These are phyloP conservation scores for Wallacemonas sp. DNA, from an alignment of 208 protist genomes.

Conservation along the genomic window DNA sequence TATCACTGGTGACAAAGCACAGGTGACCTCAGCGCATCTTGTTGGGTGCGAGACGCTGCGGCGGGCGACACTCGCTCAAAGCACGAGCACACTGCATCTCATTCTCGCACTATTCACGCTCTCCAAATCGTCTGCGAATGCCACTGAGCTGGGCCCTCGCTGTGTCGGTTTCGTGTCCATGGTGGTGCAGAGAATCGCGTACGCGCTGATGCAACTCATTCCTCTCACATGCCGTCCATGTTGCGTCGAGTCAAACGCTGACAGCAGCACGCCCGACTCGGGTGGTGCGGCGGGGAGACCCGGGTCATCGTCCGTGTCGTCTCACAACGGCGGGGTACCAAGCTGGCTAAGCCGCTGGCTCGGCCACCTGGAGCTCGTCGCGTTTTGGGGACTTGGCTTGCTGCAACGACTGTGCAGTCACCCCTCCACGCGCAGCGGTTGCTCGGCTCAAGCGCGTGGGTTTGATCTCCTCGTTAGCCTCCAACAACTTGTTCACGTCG, in stretches of 20 bases:
- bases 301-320: too few relatives aligned
- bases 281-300: too few relatives aligned
- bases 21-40: neutral
- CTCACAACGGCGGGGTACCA: conserved; percentile 15
- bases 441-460: neutral
- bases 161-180: conserved; percentile 24
- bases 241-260: too few relatives aligned
- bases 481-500: conserved; percentile 8
- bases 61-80: neutral
- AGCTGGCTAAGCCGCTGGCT: conserved; percentile 34
- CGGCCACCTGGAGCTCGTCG: conserved; percentile 35
- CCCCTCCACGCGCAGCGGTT: neutral
- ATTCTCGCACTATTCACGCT: conserved; percentile 27
- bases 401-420: conserved; percentile 32
- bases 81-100: conserved; percentile 23
- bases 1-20: neutral
- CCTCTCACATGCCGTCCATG: conserved; percentile 11
- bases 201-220: conserved; percentile 12
- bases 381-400: conserved; percentile 45
- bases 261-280: too few relatives aligned
- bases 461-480: conserved; percentile 4
- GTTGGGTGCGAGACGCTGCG: neutral
- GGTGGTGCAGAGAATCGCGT: conserved; percentile 23
- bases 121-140: conserved; percentile 22
- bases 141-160: conserved; percentile 30